phyloP scores from a whole-genome alignment of 2,329 filamentous ascomycete species.

The Colletotrichum filicis region DNA sequence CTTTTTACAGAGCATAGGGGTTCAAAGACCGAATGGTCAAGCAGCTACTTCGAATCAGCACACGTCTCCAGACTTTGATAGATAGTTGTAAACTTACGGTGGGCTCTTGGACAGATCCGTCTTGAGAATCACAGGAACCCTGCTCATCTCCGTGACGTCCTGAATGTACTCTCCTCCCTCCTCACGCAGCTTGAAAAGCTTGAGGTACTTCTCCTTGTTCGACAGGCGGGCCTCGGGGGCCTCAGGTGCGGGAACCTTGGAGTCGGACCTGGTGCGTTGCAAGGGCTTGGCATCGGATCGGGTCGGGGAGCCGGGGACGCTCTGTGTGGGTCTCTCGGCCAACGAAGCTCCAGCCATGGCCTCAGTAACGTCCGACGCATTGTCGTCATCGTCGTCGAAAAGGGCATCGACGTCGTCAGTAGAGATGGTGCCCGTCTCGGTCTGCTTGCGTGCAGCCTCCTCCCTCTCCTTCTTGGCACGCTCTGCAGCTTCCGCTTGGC shows the following conservation, averaged over 20 bases:
- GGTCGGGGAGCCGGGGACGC: constrained; percentile 90
- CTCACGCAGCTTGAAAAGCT: constrained; percentile 88
- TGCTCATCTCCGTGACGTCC: constrained; percentile 97
- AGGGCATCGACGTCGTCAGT: constrained; percentile 94
- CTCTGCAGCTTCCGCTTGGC: constrained; percentile 84
- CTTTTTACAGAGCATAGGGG: constrained; percentile 73
- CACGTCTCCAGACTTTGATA: not conserved
- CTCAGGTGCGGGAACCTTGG: constrained; percentile 83
- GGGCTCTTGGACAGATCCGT: constrained; percentile 98
- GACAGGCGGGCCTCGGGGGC: constrained; percentile 82
- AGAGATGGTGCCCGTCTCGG: constrained; percentile 93
- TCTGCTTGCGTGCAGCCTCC: constrained; percentile 91
- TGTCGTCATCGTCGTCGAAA: constrained; percentile 93
- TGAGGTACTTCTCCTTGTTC: constrained; percentile 97
- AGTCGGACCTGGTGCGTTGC: constrained; percentile 92
- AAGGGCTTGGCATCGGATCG: constrained; percentile 77
- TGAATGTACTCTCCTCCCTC: constrained; percentile 97
- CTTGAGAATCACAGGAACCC: constrained; percentile 97
- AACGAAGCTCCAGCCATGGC: constrained; percentile 92
- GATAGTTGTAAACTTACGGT: constrained; percentile 77
- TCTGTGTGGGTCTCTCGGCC: constrained; percentile 90
- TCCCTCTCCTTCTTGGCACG: constrained; percentile 87
- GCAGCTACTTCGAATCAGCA: constrained; percentile 68
- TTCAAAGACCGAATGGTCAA: constrained; percentile 86
- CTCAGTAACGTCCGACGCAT: constrained; percentile 88